Conservation (phyloP, 306 rosid species). For the Astragalus membranaceus region DNA sequence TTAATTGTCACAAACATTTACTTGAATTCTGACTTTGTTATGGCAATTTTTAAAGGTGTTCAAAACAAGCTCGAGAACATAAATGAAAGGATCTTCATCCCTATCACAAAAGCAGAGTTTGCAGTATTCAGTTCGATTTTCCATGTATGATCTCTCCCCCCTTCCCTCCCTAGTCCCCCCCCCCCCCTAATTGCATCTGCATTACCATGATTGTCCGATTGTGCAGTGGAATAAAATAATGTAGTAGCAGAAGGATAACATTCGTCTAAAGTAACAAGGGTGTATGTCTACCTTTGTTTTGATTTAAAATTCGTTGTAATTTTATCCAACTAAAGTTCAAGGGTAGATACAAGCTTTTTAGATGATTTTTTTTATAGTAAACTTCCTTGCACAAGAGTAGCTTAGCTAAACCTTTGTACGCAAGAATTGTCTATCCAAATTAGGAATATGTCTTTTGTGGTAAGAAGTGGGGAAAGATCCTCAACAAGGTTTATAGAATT, state of each 20-base stretch:
- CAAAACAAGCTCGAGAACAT: constrained; percentile 57
- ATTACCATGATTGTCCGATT: background rate
- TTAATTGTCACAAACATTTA: background rate
- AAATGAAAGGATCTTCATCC: constrained; percentile 67
- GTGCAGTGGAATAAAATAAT: background rate
- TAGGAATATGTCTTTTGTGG: background rate
- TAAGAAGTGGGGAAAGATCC: background rate
- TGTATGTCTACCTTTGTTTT: background rate
- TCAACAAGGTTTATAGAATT: background rate
- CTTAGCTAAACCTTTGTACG: background rate
- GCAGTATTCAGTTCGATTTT: constrained; percentile 68
- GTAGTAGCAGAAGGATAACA: background rate
- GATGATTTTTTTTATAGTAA: background rate
- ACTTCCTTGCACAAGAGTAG: background rate
- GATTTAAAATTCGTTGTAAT: background rate
- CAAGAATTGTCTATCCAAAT: background rate
- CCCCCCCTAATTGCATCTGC: background rate
- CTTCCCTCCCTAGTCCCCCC: background rate
- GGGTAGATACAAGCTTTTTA: background rate
- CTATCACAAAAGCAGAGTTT: constrained; percentile 64
- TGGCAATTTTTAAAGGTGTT: constrained; percentile 54
- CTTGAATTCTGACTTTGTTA: constrained; percentile 13
- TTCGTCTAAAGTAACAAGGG: background rate
- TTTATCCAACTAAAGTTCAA: background rate
- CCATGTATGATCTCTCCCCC: constrained; percentile 43